These are phyloP conservation scores for Lotus japonicus DNA, from an alignment of 306 rosid genomes.

Conservation along the genomic window DNA sequence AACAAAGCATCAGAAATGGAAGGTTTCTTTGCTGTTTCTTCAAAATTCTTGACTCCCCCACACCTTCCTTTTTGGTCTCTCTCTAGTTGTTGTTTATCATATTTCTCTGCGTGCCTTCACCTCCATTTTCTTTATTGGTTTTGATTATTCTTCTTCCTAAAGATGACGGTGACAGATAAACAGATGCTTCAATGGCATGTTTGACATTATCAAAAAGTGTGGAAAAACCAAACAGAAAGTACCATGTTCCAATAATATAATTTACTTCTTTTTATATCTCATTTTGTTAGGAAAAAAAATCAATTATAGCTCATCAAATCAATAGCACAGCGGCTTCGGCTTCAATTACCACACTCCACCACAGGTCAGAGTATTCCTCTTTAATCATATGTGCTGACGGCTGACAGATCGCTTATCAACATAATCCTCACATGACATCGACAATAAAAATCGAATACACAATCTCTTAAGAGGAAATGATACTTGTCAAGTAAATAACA, in stretches of 20 bases:
- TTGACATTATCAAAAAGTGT: background rate
- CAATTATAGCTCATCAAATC: too few relatives aligned
- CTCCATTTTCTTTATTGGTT: background rate
- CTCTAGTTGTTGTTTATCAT: too few relatives aligned
- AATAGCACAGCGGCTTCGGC: too few relatives aligned
- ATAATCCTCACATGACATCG: too few relatives aligned
- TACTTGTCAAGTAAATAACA: too few relatives aligned
- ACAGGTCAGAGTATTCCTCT: too few relatives aligned
- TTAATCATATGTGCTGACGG: too few relatives aligned
- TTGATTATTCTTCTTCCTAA: slow-evolving; percentile 17
- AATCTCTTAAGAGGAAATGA: too few relatives aligned
- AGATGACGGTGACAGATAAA: slow-evolving; percentile 32
- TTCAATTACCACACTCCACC: too few relatives aligned
- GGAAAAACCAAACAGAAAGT: background rate
- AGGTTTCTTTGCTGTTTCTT: slow-evolving; percentile 71
- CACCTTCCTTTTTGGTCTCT: background rate
- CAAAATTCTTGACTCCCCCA: slow-evolving; percentile 42
- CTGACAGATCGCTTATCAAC: too few relatives aligned
- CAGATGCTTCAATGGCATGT: slow-evolving; percentile 15
- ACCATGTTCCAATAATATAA: background rate
- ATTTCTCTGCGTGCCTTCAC: background rate
- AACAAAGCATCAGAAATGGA: slow-evolving; percentile 47
- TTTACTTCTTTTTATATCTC: background rate
- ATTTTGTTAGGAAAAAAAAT: background rate
- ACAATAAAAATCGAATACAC: too few relatives aligned